Evolutionary conservation across 2,329 filamentous ascomycete species (phyloP).

Genomic region (Neopestalotiopsis rosae): DNA sequence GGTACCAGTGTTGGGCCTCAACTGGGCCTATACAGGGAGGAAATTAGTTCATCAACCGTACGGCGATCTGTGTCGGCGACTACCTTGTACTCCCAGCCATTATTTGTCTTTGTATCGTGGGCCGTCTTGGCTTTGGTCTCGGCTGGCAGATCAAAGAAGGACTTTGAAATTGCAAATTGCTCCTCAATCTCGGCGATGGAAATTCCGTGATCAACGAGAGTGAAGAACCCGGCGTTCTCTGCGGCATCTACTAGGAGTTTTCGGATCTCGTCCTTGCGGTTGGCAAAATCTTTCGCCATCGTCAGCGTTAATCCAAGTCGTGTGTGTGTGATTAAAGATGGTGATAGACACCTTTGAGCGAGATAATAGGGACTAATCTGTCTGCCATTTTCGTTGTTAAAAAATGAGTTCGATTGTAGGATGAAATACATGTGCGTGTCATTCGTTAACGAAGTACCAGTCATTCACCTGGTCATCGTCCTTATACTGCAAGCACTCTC

Average conservation of each 20-base stretch:
- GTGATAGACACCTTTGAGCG: neutral
- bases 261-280: neutral
- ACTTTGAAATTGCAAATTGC: neutral
- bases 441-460: too few relatives aligned
- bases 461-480: too few relatives aligned
- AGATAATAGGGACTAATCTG: conserved; percentile 3
- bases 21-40: neutral
- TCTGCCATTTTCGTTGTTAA: conserved; percentile 4
- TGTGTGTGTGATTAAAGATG: too few relatives aligned
- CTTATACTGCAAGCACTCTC: too few relatives aligned
- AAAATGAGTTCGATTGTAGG: neutral
- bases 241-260: neutral
- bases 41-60: too few relatives aligned
- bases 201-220: conserved; percentile 3
- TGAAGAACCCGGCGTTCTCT: conserved; percentile 6
- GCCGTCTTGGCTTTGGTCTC: conserved; percentile 9
- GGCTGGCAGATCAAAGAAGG: conserved; percentile 2
- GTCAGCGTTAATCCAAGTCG: neutral
- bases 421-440: too few relatives aligned
- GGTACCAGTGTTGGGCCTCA: conserved; percentile 7
- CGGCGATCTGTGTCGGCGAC: too few relatives aligned
- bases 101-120: conserved; percentile 1
- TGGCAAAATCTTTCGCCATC: neutral
- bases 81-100: conserved; percentile 12
- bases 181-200: conserved; percentile 2